Conservation (phyloP, 2,329 filamentous ascomycete species). For the Aureobasidium sp. region DNA sequence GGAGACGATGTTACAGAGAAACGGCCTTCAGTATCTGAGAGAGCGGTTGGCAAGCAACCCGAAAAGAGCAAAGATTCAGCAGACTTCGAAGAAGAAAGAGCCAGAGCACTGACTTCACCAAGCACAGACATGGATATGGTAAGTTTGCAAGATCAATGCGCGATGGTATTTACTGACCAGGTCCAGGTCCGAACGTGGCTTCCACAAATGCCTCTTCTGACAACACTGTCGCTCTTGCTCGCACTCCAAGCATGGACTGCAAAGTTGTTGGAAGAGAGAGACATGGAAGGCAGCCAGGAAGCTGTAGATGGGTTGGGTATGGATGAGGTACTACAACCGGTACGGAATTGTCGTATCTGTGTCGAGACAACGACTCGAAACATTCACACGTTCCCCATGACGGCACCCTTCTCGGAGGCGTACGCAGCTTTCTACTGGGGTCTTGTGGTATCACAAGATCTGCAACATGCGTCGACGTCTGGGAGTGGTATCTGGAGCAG, state of each 20-base stretch:
- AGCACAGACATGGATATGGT: conserved; percentile 65
- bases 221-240: conserved; percentile 2
- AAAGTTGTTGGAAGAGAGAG: conserved; percentile 15
- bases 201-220: conserved; percentile 19
- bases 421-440: conserved; percentile 87
- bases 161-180: conserved; percentile 22
- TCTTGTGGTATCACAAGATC: conserved; percentile 90
- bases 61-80: conserved; percentile 69
- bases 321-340: conserved; percentile 22
- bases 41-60: conserved; percentile 96
- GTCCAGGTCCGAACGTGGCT: conserved; percentile 15
- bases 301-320: conserved; percentile 38
- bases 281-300: conserved; percentile 13
- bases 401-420: conserved; percentile 96
- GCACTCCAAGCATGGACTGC: conserved; percentile 17
- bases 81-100: conserved; percentile 59
- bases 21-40: conserved; percentile 89
- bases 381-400: conserved; percentile 69
- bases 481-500: conserved; percentile 92
- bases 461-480: conserved; percentile 86
- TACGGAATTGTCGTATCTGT: conserved; percentile 54
- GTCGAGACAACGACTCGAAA: conserved; percentile 76
- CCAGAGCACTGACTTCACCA: conserved; percentile 32
- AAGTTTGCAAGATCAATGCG: background rate
- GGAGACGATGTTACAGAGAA: conserved; percentile 40